Conservation (phyloP, 768 basidiomycete genomes). For the Panaeolus papilionaceus region DNA sequence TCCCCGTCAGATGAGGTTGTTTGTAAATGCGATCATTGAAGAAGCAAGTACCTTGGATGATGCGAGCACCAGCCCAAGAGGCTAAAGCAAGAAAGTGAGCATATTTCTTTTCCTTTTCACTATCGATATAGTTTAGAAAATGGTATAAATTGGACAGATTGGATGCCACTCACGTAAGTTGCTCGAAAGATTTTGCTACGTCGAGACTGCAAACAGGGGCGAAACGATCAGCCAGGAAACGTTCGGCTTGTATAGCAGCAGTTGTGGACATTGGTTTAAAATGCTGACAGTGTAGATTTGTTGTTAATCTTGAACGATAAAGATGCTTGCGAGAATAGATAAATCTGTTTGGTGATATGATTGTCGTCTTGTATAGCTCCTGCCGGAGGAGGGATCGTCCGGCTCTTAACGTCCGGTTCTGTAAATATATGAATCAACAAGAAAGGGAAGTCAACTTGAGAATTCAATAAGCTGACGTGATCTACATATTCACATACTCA, state of each 20-base stretch:
- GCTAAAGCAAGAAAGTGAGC: constrained; percentile 74
- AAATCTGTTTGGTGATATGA: constrained; percentile 11
- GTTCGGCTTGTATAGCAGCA: constrained; percentile 50
- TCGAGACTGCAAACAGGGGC: constrained; percentile 81
- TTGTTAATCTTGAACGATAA: constrained; percentile 22
- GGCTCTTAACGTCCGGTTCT: constrained; percentile 30
- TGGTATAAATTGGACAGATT: constrained; percentile 17
- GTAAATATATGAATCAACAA: constrained; percentile 7
- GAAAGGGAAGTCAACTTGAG: constrained; percentile 19
- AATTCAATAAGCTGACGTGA: constrained; percentile 6
- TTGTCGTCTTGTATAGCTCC: constrained; percentile 12
- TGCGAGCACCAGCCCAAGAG: constrained; percentile 84
- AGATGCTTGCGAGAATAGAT: constrained; percentile 24
- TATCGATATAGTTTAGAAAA: constrained; percentile 34
- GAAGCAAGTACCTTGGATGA: constrained; percentile 62
- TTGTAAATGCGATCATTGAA: background rate
- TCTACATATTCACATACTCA: background rate
- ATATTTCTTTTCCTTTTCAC: constrained; percentile 79
- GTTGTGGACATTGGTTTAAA: constrained; percentile 32
- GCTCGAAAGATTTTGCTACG: constrained; percentile 71
- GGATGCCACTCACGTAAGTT: constrained; percentile 54
- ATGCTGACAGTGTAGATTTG: constrained; percentile 11
- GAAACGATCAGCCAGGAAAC: constrained; percentile 76
- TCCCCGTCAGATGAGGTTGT: background rate
- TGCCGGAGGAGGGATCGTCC: constrained; percentile 25